These are phyloP conservation scores for Dictyostelium firmibasis DNA, from an alignment of 78 protist species.

Conservation along the genomic window DNA sequence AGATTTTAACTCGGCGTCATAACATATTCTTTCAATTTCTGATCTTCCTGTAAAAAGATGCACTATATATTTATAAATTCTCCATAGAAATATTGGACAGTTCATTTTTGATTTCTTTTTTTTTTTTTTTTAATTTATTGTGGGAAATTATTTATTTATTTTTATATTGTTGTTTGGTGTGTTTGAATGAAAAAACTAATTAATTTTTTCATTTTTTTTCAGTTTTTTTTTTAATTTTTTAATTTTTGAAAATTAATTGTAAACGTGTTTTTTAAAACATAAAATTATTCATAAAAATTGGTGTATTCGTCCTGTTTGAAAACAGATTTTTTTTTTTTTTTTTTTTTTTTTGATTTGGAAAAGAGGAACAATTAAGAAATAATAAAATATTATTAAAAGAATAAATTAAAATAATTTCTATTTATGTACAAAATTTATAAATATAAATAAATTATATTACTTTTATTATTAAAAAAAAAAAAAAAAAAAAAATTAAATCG, in stretches of 20 bases:
- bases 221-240: not conserved
- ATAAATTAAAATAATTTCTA: not conserved
- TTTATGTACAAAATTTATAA: not conserved
- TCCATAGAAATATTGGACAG: conserved; percentile 9
- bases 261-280: not conserved
- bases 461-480: not conserved
- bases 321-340: no score
- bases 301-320: no score
- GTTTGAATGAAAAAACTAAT: not conserved
- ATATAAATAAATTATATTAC: not conserved
- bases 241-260: not conserved
- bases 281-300: no score
- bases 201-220: not conserved
- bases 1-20: not conserved
- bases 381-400: not conserved
- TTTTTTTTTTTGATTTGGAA: not conserved
- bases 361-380: not conserved
- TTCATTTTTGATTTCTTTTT: not conserved
- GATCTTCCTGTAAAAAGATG: conserved; percentile 24
- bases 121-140: not conserved
- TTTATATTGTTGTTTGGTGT: no score
- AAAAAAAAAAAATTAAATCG: not conserved
- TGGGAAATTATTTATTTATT: not conserved
- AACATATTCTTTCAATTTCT: conserved; percentile 65
- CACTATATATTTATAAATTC: conserved; percentile 32